Base-by-base conservation (phyloP, 2,329 filamentous ascomycete species). In the Pestalotiopsis fici region DNA sequence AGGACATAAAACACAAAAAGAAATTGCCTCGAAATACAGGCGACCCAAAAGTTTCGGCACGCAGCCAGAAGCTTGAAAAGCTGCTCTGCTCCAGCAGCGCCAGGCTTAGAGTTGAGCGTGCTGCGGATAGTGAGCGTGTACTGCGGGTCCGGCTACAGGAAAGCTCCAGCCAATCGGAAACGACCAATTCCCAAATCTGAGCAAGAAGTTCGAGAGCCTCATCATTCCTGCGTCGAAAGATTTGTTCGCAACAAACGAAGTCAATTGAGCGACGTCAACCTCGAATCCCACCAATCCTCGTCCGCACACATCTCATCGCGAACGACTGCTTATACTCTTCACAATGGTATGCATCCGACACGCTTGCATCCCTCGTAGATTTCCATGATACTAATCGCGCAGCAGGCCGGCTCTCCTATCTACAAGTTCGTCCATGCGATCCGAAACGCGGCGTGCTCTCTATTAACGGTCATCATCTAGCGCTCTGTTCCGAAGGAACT, bases 401-500 rank as follows among this genome's bases (percentile, higher is more conserved):
- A 76, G 70, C 74, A 83, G 80, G 76, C 79, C 78, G 77, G 75
- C 78, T 75, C 82, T 64, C 62, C 63, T 77, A 75, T 93, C 78
- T 89, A 89, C 86, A 87, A 88, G 87, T 85, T 86, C 82, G 85
- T 84, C 71, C 65, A 72, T 61, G 59, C 73, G 75, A 70, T 68
- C 69, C 60, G 25, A 66, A 21, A 21, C 62, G 18, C 65, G 18
- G 43, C 23, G 37, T 61, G 28, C 18, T 65, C 21, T 11, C 28
- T 39, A 77, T 77, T 77, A 60, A 77, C 73, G 25, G 15, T 65
- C 27, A 3, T 67, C 28, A 63, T 73, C 73, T 82, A 98, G 96
- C 86, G 82, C 89, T 78, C 77, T 98, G 74, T 91, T 98, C 87
- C 91, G 92, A 82, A 91, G 88, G 80, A 99, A 99, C 87, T 91